A percentile compares a stretch with the other conserved stretches of the same genome.
phyloP scores from a whole-genome alignment of 2,329 filamentous ascomycete species.

The Akanthomyces muscarius region DNA sequence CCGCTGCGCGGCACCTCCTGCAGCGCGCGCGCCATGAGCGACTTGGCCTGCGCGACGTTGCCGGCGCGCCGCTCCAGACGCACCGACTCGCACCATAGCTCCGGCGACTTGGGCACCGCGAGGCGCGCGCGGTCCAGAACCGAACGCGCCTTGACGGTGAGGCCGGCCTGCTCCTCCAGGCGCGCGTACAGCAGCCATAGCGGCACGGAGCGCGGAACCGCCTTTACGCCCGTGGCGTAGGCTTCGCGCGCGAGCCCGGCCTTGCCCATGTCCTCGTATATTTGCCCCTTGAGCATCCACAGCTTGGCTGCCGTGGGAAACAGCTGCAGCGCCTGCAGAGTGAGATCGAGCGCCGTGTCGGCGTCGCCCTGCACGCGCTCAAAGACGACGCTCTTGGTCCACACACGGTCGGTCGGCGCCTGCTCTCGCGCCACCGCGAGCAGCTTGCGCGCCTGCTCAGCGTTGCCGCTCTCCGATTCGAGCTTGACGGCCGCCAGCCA shows the following conservation, averaged over 20 bases:
- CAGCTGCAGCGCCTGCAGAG: constrained; percentile 77
- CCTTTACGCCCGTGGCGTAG: constrained; percentile 82
- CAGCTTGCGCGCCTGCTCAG: constrained; percentile 75
- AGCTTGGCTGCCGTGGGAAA: constrained; percentile 86
- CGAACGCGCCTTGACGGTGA: constrained; percentile 86
- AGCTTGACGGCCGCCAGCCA: constrained; percentile 96
- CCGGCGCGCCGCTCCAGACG: constrained; percentile 84
- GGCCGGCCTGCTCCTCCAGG: constrained; percentile 79
- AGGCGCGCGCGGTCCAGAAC: constrained; percentile 88
- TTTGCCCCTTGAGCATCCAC: constrained; percentile 98
- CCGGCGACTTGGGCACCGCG: constrained; percentile 76
- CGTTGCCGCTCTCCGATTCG: constrained; percentile 83
- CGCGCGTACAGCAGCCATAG: constrained; percentile 87
- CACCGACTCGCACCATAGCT: constrained; percentile 91
- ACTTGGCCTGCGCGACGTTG: constrained; percentile 79
- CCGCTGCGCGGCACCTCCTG: constrained; percentile 89
- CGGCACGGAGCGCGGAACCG: constrained; percentile 76
- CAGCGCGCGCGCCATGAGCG: constrained; percentile 87
- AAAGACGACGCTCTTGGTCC: constrained; percentile 93
- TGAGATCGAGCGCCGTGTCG: constrained; percentile 80
- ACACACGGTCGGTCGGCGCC: constrained; percentile 91
- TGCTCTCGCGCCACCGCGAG: constrained; percentile 79
- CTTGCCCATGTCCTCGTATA: constrained; percentile 82
- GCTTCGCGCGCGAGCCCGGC: constrained; percentile 83
- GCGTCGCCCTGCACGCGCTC: constrained; percentile 78